Base-by-base conservation (phyloP, 805 yeast species). In the Wickerhamomyces canadensis region DNA sequence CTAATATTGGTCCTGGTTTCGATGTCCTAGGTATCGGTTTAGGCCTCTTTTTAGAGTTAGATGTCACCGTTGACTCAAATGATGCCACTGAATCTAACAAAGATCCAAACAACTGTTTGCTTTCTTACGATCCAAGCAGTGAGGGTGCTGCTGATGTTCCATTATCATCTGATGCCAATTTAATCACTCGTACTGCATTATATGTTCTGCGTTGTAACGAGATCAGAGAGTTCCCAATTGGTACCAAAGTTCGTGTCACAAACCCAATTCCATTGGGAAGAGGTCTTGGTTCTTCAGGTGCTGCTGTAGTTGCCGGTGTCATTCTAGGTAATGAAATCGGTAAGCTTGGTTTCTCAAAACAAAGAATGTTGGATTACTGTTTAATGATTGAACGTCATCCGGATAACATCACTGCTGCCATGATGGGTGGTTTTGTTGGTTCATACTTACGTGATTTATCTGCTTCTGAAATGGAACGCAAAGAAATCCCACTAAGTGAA, bases 391-490 rank as follows among this genome's bases (percentile, higher is more conserved):
- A 93, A 67, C 80, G 98, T 59, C 98, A 93, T 55, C 98, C 98
- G 25, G 98, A 93, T 64, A 93, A 93, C 61, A 89, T 93, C 54
- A 87, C 96, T 11, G 98, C 98, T 23, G 96, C 98, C 26, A 87
- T 93, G 96, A 83, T 89, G 80, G 98, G 98, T 42, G 97, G 98
- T 2, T 93, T 93, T 60, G 96, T 89, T 29, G 98, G 98, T 31
- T 87, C 96, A 4, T 93, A 84, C 61, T 72, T 93, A 55, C 76
- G 95, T 52, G 94, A 85, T 44, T 65, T 93, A 41, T 68, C 78
- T 24, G 78, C 80, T 4, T 72, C 76, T 28, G 97, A 89, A 48
- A 70, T 73, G 47, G 79, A 71, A 41, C 74, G 84, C 36, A 83
- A 84, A 46, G 88, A 82, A 57, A 84, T 87, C 38, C 96, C 97